Evolutionary conservation across 805 yeast genomes (phyloP), one percentile per base, ranked within the genome.

Genomic region (Monosporozyma yasuniensis): DNA sequence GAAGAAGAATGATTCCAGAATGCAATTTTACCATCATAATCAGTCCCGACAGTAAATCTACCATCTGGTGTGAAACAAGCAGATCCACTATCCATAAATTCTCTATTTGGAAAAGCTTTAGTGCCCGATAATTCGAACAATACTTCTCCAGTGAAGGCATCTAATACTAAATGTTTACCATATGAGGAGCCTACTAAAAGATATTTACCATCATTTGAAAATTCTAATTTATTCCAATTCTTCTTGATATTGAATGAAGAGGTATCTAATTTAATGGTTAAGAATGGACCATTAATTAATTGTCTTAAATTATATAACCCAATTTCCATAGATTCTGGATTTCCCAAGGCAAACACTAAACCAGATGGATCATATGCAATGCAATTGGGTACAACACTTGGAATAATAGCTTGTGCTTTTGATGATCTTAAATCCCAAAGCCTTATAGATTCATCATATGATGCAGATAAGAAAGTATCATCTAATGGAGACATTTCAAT

Each of bases 321-420:
- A 5, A 81, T 70, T 35, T 71, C 72, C 23, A 71, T 65, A 11
- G 71, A 60, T 14, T 63, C 67, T 22, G 72, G 71, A 23, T 74
- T 71, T 4, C 76, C 89, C 12, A 84, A 75, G 0, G 87, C 96
- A 66, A 88, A 81, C 0, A 90, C 84, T 8, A 82, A 69, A 1
- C 96, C 96, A 37, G 85, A 78, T 1, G 96, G 93, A 67, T 91
- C 98, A 56, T 81, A 78, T 0, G 93, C 85, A 11, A 83, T 72
- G 25, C 80, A 66, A 3, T 75, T 67, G 9, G 86, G 81, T 12
- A 74, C 72, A 14, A 79, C 76, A 35, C 77, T 72, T 21, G 78
- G 79, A 22, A 82, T 61, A 4, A 75, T 67, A 0, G 95, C 93
- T 51, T 78, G 81, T 18, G 84, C 78, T 50, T 78, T 74, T 1